Evolutionary conservation across 768 basidiomycete species (phyloP), one percentile per base, ranked within the genome.

Genomic region (Boletus insuetus): DNA sequence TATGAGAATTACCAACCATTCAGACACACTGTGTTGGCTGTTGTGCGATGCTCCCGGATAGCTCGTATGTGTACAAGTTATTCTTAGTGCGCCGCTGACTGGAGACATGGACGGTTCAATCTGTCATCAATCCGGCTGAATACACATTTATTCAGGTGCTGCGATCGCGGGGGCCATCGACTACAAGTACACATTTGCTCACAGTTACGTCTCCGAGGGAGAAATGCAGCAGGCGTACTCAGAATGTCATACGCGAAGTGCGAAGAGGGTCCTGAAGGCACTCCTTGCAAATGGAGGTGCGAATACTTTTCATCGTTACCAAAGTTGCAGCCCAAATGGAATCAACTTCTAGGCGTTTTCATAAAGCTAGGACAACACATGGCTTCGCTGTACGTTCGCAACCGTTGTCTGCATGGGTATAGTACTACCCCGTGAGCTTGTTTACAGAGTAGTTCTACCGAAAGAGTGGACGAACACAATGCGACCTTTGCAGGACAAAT

Each of bases 281-380:
- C 76, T 98, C 43, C 78, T 94, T 49, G 86, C 85, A 7, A 97
- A 98, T 63, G 94, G 94, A 77, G 89, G 91, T 85, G 46, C 51
- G 80, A 69, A 45, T 43, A 3, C 22, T 54, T 29, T 49, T 16
- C n/a, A 42, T 48, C 26, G 38, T 31, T 41, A 20, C 54, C n/a
- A 14, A 13, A 22, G 19, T 11, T 47, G 24, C 52, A 54, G 19
- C 20, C 31, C 38, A 41, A 60, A 17, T 6, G 31, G 8, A 19
- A 46, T 24, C 8, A 39, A 49, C 14, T 40, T 55, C 6, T 54
- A 86, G 89, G 89, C 17, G 82, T 94, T 22, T 93, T 90, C 69
- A 91, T 94, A 64, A 92, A 94, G 67, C 70, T 93, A 63, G 97
- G 95, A 3, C 96, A 99, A 61, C 89, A 85, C 76, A 86, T 88